Conservation (phyloP, 83 land plant genomes). For the Diphasiastrum complanatum region DNA sequence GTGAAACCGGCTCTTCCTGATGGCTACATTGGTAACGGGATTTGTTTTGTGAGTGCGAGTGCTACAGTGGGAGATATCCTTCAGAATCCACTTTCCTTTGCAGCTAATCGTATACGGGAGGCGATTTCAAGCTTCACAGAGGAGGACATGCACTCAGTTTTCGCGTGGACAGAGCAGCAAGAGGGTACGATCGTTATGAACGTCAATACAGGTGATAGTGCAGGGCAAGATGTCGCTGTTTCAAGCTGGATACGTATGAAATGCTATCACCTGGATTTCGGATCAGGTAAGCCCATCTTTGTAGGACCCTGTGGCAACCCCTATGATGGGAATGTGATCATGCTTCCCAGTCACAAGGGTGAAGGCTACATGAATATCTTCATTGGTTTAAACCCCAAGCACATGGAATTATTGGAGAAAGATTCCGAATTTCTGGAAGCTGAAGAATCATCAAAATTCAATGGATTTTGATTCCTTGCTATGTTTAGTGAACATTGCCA, state of each 20-base stretch:
- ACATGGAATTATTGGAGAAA: constrained; percentile 3
- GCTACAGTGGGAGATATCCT: no score
- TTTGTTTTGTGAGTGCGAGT: no score
- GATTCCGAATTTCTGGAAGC: constrained; percentile 9
- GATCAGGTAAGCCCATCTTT: constrained; percentile 17
- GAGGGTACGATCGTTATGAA: not conserved
- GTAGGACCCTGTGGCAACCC: constrained; percentile 6
- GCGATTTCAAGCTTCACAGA: no score
- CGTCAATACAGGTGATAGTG: not conserved
- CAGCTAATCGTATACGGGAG: no score
- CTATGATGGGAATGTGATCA: constrained; percentile 2
- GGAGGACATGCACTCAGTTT: no score
- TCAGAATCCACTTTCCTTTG: no score
- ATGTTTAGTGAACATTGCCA: no score
- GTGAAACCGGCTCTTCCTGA: no score
- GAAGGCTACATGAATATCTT: constrained; percentile 11
- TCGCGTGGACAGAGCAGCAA: not conserved
- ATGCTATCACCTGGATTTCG: constrained; percentile 14
- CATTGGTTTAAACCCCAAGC: constrained; percentile 7
- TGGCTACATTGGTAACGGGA: no score
- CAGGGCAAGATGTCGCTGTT: not conserved
- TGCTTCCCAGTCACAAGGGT: constrained; percentile 13
- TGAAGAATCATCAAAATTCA: no score
- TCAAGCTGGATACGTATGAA: constrained; percentile 9
- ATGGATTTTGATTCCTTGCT: no score